Percentiles rank a stretch among this genome's conserved stretches.
Conservation (phyloP, 345 rosid species). For the Acer saccharum region DNA sequence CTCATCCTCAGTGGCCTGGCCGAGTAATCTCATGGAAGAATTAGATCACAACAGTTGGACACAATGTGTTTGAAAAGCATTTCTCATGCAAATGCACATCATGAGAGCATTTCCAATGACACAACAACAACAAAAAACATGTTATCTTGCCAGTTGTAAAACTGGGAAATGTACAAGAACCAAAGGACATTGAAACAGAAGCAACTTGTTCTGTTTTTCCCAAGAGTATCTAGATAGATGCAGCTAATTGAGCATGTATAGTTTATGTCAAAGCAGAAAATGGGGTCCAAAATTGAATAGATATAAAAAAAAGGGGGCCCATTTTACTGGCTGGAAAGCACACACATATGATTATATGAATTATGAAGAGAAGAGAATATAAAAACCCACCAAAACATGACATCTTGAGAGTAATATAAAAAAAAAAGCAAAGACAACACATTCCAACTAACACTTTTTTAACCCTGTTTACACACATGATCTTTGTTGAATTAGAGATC, state of each 20-base stretch:
- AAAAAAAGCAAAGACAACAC: background rate
- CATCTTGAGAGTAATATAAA: background rate
- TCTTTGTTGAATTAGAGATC: too few species aligned
- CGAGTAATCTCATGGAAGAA: too few species aligned
- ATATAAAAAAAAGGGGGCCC: constrained; percentile 27
- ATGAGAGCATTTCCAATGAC: background rate
- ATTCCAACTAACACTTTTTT: background rate
- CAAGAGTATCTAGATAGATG: background rate
- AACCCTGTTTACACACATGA: constrained; percentile 12
- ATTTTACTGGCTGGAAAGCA: constrained; percentile 52
- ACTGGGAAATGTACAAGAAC: too few species aligned
- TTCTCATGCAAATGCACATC: background rate
- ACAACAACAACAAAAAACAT: background rate
- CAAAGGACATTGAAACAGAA: background rate
- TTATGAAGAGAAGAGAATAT: constrained; percentile 25
- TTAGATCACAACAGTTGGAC: background rate
- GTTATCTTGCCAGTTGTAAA: background rate
- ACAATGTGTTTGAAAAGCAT: background rate
- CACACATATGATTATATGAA: constrained; percentile 3
- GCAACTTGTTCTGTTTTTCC: background rate
- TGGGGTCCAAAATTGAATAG: constrained; percentile 33
- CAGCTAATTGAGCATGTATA: constrained; percentile 16
- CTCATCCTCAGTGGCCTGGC: too few species aligned
- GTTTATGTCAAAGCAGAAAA: constrained; percentile 20
- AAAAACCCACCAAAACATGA: constrained; percentile 12